phyloP scores from a whole-genome alignment of 1,139 yeast genomes.

The Scheffersomyces segobiensis region DNA sequence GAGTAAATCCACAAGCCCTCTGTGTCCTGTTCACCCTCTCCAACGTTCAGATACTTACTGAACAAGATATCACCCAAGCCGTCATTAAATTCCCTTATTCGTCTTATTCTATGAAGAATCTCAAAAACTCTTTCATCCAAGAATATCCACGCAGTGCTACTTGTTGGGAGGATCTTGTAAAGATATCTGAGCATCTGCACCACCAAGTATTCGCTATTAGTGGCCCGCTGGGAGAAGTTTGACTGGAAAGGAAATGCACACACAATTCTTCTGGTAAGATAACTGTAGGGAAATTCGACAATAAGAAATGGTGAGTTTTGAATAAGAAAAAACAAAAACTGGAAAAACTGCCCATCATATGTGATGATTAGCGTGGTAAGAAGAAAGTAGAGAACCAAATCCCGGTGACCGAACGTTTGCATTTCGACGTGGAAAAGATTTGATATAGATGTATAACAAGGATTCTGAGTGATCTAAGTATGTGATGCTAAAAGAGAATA shows the following conservation, averaged over 20 bases:
- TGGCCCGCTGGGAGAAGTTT: conserved; percentile 12
- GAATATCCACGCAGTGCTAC: conserved; percentile 4
- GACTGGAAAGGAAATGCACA: conserved; percentile 13
- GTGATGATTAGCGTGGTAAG: conserved; percentile 5
- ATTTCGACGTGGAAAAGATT: neutral
- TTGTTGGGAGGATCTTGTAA: neutral
- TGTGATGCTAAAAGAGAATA: neutral
- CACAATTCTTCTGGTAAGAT: conserved; percentile 7
- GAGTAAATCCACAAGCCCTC: conserved; percentile 12
- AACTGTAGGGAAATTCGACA: conserved; percentile 6
- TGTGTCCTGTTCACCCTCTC: neutral
- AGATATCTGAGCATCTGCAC: neutral
- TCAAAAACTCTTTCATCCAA: conserved; percentile 11
- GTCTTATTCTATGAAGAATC: conserved; percentile 8
- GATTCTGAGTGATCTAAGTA: neutral
- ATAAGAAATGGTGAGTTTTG: conserved; percentile 2
- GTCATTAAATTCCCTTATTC: conserved; percentile 11
- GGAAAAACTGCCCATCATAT: conserved; percentile 7
- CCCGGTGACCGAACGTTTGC: conserved; percentile 8
- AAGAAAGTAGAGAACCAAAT: conserved; percentile 8
- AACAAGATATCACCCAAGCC: conserved; percentile 13
- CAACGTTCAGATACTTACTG: neutral
- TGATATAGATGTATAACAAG: neutral
- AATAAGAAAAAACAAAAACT: conserved; percentile 4
- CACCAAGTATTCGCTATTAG: conserved; percentile 9